Conservation (phyloP, 352 stramenopile genomes). For the Pythium brassicae region DNA sequence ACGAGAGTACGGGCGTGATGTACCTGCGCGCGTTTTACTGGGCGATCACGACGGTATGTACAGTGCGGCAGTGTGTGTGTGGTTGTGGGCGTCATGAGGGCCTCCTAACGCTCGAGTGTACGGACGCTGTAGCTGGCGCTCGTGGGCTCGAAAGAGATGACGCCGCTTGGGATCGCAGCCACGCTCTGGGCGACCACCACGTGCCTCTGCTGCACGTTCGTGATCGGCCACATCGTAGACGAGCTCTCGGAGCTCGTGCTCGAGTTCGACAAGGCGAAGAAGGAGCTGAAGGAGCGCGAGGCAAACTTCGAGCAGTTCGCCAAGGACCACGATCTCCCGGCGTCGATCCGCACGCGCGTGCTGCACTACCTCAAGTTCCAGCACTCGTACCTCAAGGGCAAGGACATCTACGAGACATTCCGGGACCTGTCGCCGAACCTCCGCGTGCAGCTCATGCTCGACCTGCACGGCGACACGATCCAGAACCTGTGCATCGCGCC, state of each 20-base stretch:
- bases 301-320: conserved; percentile 67
- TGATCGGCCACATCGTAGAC: conserved; percentile 73
- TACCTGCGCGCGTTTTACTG: conserved; percentile 79
- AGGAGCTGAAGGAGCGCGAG: conserved; percentile 65
- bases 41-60: conserved; percentile 61
- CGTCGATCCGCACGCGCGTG: conserved; percentile 50
- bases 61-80: neutral
- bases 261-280: conserved; percentile 69
- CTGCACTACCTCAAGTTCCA: conserved; percentile 71
- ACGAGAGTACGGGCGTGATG: conserved; percentile 36
- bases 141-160: conserved; percentile 66
- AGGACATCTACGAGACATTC: conserved; percentile 69
- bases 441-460: conserved; percentile 63
- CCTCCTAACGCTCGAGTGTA: neutral
- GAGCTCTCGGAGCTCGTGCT: conserved; percentile 76
- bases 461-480: conserved; percentile 56
- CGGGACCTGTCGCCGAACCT: conserved; percentile 71
- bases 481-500: conserved; percentile 48
- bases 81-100: no score
- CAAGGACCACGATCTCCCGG: conserved; percentile 53
- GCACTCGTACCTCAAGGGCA: conserved; percentile 58
- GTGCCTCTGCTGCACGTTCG: conserved; percentile 71
- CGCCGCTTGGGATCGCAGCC: conserved; percentile 45
- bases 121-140: conserved; percentile 37
- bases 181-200: conserved; percentile 65